Evolutionary conservation across 2,329 filamentous ascomycete genomes (phyloP).

Genomic region (Colletotrichum godetiae): DNA sequence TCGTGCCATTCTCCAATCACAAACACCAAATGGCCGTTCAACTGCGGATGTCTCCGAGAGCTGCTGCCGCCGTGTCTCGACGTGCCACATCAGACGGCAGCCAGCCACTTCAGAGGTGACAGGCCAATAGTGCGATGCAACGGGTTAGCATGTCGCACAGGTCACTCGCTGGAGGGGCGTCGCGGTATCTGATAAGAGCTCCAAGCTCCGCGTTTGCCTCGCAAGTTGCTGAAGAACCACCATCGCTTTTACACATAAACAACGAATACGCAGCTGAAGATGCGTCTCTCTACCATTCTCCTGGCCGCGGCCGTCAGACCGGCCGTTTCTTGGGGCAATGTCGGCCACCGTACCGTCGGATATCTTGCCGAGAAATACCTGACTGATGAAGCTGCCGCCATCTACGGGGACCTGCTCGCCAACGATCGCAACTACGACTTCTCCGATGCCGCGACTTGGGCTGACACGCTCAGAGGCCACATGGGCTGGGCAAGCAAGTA

Average conservation of each 20-base stretch:
- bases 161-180: not conserved
- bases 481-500: slow-evolving; percentile 37
- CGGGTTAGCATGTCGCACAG: slow-evolving; percentile 15
- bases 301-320: slow-evolving; percentile 4
- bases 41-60: slow-evolving; percentile 14
- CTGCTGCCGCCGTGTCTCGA: slow-evolving; percentile 5
- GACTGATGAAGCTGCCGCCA: slow-evolving; percentile 23
- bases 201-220: not conserved
- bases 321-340: slow-evolving; percentile 28
- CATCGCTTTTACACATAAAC: not conserved
- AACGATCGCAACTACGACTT: slow-evolving; percentile 36
- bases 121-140: slow-evolving; percentile 12
- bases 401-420: slow-evolving; percentile 34
- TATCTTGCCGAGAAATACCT: slow-evolving; percentile 36
- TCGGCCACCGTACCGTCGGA: slow-evolving; percentile 36
- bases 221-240: not conserved
- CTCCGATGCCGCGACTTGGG: slow-evolving; percentile 36
- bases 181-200: slow-evolving; percentile 16
- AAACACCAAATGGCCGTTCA: not conserved
- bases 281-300: slow-evolving; percentile 15
- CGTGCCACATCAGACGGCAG: slow-evolving; percentile 23
- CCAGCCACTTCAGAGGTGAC: slow-evolving; percentile 15
- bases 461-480: slow-evolving; percentile 33
- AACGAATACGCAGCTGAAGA: not conserved
- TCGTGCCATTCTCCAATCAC: slow-evolving; percentile 22